Evolutionary conservation across 2,329 filamentous ascomycete species (phyloP), one percentile per base, ranked within the genome.

Genomic region (Venturia aucupariae): DNA sequence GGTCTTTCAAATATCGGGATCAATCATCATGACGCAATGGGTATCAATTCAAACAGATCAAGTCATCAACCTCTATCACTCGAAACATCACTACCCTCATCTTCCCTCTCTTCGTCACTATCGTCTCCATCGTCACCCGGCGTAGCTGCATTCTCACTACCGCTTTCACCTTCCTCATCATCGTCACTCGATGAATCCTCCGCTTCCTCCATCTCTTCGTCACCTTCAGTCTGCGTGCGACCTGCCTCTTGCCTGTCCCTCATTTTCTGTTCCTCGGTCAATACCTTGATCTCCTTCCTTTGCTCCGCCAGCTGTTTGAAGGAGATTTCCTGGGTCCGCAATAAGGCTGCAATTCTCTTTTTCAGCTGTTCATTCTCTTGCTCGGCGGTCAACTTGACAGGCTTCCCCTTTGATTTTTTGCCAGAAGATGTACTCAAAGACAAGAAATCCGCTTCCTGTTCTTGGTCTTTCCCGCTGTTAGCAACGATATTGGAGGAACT

Each of bases 261-360:
- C 44, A 55, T 59, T 67, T 65, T 44, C 66, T 77, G 73, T 60
- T 71, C 66, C 32, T 69, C 65, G 48, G 74, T 60, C 38, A 77
- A 69, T 42, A 70, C 74, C 48, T 75, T 73, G 42, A 73, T 75
- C 67, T 80, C 77, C 55, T 76, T 72, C 54, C 75, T 74, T 62
- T 80, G 60, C 65, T 76, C 75, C 17, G 75, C 75, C 32, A 81
- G 70, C 65, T 79, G 78, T 27, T 75, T 71, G 62, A 81, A 77
- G 5, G 76, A 78, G 41, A 75, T 75, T 65, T 73, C 77, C 68
- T 80, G 78, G 38, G 80, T 72, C 48, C 77, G 72, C 67, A 79
- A 75, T 38, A 81, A 69, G 5, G 76, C 75, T 24, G 75, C 77
- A 19, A 81, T 63, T 65, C 80, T 73, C 62, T 72, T 71, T 66